Conservation (phyloP, 495 filamentous ascomycete genomes). For the Penicillium herquei region DNA sequence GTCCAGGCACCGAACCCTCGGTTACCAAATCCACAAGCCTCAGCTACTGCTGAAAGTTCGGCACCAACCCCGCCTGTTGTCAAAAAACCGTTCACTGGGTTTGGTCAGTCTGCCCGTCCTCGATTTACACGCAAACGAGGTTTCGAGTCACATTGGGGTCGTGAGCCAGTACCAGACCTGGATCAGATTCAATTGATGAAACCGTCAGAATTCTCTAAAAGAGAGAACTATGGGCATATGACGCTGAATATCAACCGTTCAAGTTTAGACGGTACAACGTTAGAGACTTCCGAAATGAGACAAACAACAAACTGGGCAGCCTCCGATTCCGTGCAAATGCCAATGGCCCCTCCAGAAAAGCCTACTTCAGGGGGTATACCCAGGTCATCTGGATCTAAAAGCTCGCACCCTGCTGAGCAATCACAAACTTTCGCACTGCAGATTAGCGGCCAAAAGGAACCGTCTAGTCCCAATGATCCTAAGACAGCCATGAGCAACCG, state of each 20-base stretch:
- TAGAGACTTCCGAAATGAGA: too few relatives aligned
- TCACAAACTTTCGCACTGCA: too few relatives aligned
- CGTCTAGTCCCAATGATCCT: not conserved
- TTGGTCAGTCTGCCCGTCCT: conserved; percentile 40
- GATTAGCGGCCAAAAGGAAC: too few relatives aligned
- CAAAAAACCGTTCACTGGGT: not conserved
- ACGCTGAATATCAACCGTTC: not conserved
- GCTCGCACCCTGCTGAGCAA: too few relatives aligned
- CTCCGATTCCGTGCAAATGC: not conserved
- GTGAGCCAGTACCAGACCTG: conserved; percentile 46
- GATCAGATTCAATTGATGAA: conserved; percentile 26
- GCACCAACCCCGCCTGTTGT: too few relatives aligned
- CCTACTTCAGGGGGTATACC: too few relatives aligned
- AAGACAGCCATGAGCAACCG: not conserved
- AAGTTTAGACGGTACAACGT: not conserved
- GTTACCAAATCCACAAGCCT: not conserved
- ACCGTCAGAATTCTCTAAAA: conserved; percentile 28
- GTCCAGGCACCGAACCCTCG: not conserved
- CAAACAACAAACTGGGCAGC: not conserved
- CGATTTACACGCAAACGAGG: not conserved
- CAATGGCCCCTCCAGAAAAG: not conserved
- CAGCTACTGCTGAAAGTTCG: too few relatives aligned
- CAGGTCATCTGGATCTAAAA: too few relatives aligned
- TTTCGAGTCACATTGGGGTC: not conserved
- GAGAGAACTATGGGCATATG: not conserved